Percentiles rank a stretch among this genome's conserved stretches.
Conservation (phyloP, 2,329 filamentous ascomycete species). For the Ophiostoma sp. region DNA sequence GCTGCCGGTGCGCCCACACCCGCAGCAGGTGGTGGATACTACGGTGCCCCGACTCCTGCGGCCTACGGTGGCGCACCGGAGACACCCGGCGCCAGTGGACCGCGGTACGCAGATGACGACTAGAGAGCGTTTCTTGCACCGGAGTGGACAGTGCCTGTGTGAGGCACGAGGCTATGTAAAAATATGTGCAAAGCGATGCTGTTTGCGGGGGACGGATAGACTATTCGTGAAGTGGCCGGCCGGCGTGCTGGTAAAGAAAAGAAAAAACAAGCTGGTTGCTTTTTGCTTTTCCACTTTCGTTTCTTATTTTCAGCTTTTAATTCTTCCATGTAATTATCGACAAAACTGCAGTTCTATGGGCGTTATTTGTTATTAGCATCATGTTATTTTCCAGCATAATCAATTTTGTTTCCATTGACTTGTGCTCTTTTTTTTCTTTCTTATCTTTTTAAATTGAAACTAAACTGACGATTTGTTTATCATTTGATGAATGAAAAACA, state of each 20-base stretch:
- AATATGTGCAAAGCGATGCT: not conserved
- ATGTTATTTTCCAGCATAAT: not conserved
- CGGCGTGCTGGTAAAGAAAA: not conserved
- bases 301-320: not conserved
- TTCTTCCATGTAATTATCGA: constrained; percentile 5
- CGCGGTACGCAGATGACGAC: constrained; percentile 50
- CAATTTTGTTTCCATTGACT: too few species aligned
- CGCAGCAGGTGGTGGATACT: constrained; percentile 52
- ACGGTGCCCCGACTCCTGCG: constrained; percentile 60
- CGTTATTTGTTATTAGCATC: not conserved
- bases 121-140: constrained; percentile 23
- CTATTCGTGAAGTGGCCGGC: too few species aligned
- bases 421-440: too few species aligned
- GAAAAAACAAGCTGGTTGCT: not conserved
- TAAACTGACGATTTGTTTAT: not conserved
- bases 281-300: not conserved
- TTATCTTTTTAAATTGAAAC: too few species aligned
- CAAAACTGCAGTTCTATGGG: constrained; percentile 13
- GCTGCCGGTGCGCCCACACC: constrained; percentile 63
- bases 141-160: constrained; percentile 3
- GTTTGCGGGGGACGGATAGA: too few species aligned
- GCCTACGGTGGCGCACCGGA: constrained; percentile 53
- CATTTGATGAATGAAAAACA: not conserved
- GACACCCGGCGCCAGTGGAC: constrained; percentile 56
- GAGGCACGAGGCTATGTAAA: not conserved